Evolutionary conservation across 2,329 filamentous ascomycete genomes (phyloP), one percentile per base, ranked within the genome.

Genomic region (Penicillium sp.): DNA sequence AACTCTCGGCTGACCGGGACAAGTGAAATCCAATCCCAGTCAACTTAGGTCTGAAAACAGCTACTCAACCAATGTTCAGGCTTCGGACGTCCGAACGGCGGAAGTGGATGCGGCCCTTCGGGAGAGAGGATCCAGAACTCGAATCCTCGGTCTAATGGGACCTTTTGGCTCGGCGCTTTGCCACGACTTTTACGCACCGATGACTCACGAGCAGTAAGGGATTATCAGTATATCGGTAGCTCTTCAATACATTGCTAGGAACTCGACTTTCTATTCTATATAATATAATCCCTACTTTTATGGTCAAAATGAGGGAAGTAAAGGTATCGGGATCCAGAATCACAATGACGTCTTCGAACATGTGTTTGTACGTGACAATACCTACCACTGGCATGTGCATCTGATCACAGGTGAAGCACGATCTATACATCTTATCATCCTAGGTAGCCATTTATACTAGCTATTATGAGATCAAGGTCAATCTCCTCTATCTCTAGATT

Each of bases 121-220:
- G 65, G 52, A 67, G 57, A 67, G 61, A 66, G 65, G 65, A 67
- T 66, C 63, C 54, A 64, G 56, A 50, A 50, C 54, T 55, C 39
- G 48, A 52, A 66, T 68, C 65, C 65, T 68, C 65, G 65, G 65
- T 66, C 65, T 64, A 68, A 68, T 60, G 65, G 65, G 65, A 53
- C 50, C 42, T 40, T 43, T 44, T 32, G 28, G 41, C 47, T 56
- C 49, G 48, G 51, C 47, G 41, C 27, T 42, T 38, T 45, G 26
- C 22, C 22, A 23, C 35, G n/a, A 10, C 35, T 7, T 3, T 24
- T 37, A 10, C 20, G 7, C 20, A n/a, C 22, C 35, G 35, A 4
- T 37, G 35, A 37, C 35, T 37, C 35, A 37, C 11, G 6, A 3
- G 11, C 18, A 8, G 3, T n/a, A 7, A 3, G 9, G 10, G 18